Base-by-base conservation (phyloP, 768 basidiomycete genomes). In the Russula griseocarnosa region DNA sequence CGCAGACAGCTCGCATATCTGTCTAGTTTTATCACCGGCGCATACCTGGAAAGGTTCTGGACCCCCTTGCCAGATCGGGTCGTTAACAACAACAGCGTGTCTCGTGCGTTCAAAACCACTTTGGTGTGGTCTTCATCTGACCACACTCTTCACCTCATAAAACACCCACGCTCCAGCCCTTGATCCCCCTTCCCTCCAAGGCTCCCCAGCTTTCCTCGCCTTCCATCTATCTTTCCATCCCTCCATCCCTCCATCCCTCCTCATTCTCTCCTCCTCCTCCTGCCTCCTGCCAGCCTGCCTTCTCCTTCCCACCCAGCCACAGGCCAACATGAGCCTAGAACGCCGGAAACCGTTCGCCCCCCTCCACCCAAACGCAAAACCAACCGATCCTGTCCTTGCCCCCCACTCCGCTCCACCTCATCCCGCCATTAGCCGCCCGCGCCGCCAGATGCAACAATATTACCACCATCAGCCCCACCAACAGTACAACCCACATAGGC, bases 131-230 rank as follows among this genome's bases (percentile, higher is more conserved):
- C 40, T 50, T 53, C 52, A 40, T 60, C 59, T 38, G 63, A 54
- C 63, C 63, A 64, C 53, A 60, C 53, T 60, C 58, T 64, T 57
- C 60, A 51, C 63, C 55, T 54, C 64, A 65, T 65, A 65, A n/a
- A 65, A 22, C 64, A 40, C 64, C 54, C 60, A 58, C 60, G 55
- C 53, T 26, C 54, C 53, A 11, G 54, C 46, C 38, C 47, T 40
- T 55, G 40, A 24, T 42, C 53, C 64, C 28, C 24, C 32, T 49
- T 40, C 40, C 49, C 44, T 24, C 60, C 64, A 61, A 60, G 54
- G 59, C 30, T 54, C 55, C 40, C 44, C n/a, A 8, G 40, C 51
- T 58, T 47, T 52, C 22, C 55, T 32, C 47, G 28, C 53, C 22
- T 26, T 60, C 36, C 46, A 18, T 40, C 53, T 44, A 46, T 58